Evolutionary conservation across 768 basidiomycete genomes (phyloP).

Genomic region (Gloeopeniophorella convolvens): DNA sequence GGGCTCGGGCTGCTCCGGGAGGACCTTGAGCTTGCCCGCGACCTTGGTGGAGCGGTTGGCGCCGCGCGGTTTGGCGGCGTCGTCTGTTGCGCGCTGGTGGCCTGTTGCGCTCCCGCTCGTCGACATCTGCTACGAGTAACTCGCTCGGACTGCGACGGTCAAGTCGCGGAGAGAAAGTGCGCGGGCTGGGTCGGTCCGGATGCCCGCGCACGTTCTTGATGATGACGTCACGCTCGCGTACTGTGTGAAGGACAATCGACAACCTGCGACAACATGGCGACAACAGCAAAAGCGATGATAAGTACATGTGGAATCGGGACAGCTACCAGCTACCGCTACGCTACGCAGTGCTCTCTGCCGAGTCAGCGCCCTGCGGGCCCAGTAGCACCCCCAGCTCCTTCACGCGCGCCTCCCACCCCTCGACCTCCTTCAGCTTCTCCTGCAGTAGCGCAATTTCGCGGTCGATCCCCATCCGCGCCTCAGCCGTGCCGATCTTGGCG

Average conservation of each 20-base stretch:
- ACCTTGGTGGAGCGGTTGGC: slow-evolving; percentile 78
- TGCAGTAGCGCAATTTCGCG: slow-evolving; percentile 67
- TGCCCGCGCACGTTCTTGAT: too few relatives aligned
- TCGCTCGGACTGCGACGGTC: slow-evolving; percentile 5
- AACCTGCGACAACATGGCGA: background rate
- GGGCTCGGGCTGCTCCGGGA: slow-evolving; percentile 76
- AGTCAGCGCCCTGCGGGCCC: slow-evolving; percentile 13
- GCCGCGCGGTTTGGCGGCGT: slow-evolving; percentile 55
- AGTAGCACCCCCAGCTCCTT: slow-evolving; percentile 56
- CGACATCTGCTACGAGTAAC: too few relatives aligned
- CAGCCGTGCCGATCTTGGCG: slow-evolving; percentile 60
- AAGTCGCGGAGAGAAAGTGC: background rate
- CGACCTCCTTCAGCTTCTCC: slow-evolving; percentile 61
- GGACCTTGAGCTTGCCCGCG: slow-evolving; percentile 80
- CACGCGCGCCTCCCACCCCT: slow-evolving; percentile 63
- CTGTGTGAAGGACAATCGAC: background rate
- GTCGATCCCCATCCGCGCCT: slow-evolving; percentile 69
- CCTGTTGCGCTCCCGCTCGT: background rate
- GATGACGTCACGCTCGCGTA: background rate
- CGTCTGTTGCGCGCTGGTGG: slow-evolving; percentile 6
- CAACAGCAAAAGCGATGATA: background rate
- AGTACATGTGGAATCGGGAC: too few relatives aligned
- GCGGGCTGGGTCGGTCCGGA: too few relatives aligned
- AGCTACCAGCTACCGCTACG: too few relatives aligned
- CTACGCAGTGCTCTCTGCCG: background rate